Percentiles rank a stretch among this genome's conserved stretches.
phyloP scores from a whole-genome alignment of 2,329 filamentous ascomycete genomes.

The Cucurbitaria berberidis region DNA sequence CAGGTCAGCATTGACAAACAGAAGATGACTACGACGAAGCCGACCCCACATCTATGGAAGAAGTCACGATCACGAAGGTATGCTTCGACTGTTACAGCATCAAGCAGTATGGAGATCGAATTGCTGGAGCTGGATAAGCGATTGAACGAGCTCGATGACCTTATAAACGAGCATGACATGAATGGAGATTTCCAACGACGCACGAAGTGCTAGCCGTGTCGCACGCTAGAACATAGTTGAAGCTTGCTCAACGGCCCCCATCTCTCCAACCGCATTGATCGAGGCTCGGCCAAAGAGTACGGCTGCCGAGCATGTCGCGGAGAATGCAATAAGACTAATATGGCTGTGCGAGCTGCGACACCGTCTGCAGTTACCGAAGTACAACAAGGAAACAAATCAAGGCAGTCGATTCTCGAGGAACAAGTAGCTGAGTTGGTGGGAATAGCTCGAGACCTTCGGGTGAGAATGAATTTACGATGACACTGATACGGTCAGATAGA shows the following conservation, averaged over 20 bases:
- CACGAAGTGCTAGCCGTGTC: background rate
- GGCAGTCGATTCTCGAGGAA: background rate
- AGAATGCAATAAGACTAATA: background rate
- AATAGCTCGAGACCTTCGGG: background rate
- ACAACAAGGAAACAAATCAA: no score
- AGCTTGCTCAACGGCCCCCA: background rate
- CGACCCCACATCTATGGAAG: no score
- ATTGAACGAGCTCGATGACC: background rate
- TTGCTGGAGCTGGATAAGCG: background rate
- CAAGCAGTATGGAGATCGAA: background rate
- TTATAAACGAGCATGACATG: background rate
- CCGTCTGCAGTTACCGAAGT: background rate
- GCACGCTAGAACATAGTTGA: background rate
- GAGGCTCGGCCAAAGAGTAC: background rate
- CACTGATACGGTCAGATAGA: no score
- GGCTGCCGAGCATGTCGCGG: background rate
- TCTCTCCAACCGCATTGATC: background rate
- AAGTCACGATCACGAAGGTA: no score
- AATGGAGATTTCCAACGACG: background rate
- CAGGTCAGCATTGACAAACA: no score
- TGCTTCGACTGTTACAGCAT: background rate
- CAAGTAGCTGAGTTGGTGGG: background rate
- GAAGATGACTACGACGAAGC: no score
- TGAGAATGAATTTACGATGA: background rate
- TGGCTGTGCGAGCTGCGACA: background rate